Evolutionary conservation across 1,284 basidiomycete genomes (phyloP), one percentile per base, ranked within the genome.

Genomic region (Leucoagaricus sp.): DNA sequence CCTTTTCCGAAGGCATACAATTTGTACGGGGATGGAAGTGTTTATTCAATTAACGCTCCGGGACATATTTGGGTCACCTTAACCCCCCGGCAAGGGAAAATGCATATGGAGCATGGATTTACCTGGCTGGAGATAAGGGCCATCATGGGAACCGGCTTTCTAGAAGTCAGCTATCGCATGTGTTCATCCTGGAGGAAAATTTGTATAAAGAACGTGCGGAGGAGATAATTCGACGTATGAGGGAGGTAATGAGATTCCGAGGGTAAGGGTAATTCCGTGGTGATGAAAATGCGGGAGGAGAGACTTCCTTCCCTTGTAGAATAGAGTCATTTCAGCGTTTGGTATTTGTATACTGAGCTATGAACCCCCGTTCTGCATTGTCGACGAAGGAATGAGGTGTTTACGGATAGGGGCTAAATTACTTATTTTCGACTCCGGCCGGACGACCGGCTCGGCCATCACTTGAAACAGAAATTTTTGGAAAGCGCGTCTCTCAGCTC

Each of bases 41-140:
- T 84, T 42, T 83, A 83, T 63, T 68, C 86, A 56, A 70, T 86
- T 54, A 78, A 85, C 59, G 74, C 82, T 5, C 77, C 80, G 15
- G 83, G 83, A 0, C 82, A 85, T 65, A 68, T 81, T 21, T 66
- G 72, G 83, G 83, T 0, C 83, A 85, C 63, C 58, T 86, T 56
- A 81, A 79, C 57, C 62, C 79, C 23, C 74, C 85, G 17, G 80
- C 73, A 23, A 79, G 85, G 42, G 86, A 84, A 25, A 82, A 81
- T 4, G 41, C 72, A 9, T 75, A 82, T 46, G 83, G 83, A 4
- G 75, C 69, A 2, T 85, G 83, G 84, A 68, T 84, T 15, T 81
- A 77, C 59, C 72, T 86, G 23, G 83, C 73, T 1, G 82, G 77
- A 0, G 84, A 85, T 64, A 78, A 77, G 50, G 81, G 77, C 5